Conservation (phyloP, 1,284 basidiomycete species). For the Phaffia rhodozyma region DNA sequence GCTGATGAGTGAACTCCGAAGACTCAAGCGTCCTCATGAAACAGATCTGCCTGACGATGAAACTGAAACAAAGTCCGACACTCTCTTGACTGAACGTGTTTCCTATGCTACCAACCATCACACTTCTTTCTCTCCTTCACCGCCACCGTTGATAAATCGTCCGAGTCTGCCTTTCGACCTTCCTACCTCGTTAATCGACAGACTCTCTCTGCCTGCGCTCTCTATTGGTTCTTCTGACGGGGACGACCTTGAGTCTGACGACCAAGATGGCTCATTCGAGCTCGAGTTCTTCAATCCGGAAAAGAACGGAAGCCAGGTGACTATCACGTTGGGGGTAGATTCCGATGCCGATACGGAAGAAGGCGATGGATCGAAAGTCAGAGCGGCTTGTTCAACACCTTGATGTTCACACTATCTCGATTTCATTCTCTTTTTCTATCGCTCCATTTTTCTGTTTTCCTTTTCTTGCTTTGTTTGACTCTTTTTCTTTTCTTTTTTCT, state of each 20-base stretch:
- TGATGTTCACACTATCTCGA: not conserved
- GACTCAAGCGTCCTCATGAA: constrained; percentile 3
- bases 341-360: too few species aligned
- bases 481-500: not conserved
- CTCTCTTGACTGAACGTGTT: not conserved
- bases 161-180: not conserved
- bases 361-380: too few species aligned
- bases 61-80: not conserved
- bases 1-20: constrained; percentile 11
- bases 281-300: too few species aligned
- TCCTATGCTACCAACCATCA: not conserved
- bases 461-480: not conserved
- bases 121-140: not conserved
- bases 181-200: not conserved
- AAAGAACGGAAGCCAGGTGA: too few species aligned
- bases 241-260: not conserved
- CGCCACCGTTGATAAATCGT: not conserved
- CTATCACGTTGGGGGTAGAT: too few species aligned
- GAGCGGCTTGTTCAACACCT: too few species aligned
- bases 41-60: not conserved
- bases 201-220: constrained; percentile 10
- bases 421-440: not conserved
- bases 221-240: constrained; percentile 14
- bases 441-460: not conserved
- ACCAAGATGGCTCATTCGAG: too few species aligned